These are phyloP conservation scores for Ceratocystis ficicola DNA, from an alignment of 2,329 filamentous ascomycete genomes.

Conservation along the genomic window DNA sequence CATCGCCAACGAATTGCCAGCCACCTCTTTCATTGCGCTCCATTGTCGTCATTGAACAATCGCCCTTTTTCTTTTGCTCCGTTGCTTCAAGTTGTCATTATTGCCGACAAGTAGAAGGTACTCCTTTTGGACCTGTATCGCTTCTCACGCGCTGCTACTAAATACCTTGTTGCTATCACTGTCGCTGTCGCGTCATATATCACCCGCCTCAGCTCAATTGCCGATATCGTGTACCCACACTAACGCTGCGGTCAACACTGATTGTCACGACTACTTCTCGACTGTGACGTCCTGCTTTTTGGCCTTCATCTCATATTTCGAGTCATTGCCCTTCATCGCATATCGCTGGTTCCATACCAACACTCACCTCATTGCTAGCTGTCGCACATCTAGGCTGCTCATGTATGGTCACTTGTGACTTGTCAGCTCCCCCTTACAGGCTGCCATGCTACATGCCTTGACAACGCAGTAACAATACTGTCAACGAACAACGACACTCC, in stretches of 20 bases:
- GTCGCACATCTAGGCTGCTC: conserved; percentile 2
- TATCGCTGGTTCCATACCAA: not conserved
- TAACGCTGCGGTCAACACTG: not conserved
- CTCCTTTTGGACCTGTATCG: not conserved
- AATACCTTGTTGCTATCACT: not conserved
- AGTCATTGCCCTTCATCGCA: not conserved
- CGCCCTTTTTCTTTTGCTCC: not conserved
- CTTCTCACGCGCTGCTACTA: not conserved
- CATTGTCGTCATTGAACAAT: not conserved
- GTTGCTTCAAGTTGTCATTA: not conserved
- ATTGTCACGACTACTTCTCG: not conserved
- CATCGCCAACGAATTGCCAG: not conserved
- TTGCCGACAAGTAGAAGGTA: not conserved
- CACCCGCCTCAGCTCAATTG: not conserved
- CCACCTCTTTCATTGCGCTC: not conserved
- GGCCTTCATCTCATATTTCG: not conserved
- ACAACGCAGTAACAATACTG: conserved; percentile 11
- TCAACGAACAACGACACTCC: not conserved
- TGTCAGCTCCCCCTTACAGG: conserved; percentile 12
- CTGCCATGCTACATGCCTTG: conserved; percentile 17
- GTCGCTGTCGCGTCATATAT: not conserved
- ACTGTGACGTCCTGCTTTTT: not conserved
- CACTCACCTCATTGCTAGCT: not conserved
- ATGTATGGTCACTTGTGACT: conserved; percentile 17
- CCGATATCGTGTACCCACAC: not conserved